These are phyloP conservation scores for Juglanconis oblonga DNA, from an alignment of 2,329 filamentous ascomycete species.

Conservation along the genomic window DNA sequence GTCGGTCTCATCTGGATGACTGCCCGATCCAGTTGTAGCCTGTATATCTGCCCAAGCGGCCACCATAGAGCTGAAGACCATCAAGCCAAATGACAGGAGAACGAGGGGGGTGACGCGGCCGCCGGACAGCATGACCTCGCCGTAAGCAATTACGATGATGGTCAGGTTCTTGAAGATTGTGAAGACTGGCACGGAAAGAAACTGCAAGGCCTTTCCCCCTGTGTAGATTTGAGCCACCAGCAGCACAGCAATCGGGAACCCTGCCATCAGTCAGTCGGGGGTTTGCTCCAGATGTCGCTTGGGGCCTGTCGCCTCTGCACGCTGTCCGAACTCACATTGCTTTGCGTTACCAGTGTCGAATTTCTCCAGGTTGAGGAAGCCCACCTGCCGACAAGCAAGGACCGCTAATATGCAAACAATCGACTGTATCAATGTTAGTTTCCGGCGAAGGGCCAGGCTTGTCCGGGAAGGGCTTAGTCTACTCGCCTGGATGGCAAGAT, in stretches of 20 bases:
- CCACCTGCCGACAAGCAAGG: conserved; percentile 73
- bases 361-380: conserved; percentile 74
- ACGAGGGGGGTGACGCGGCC: conserved; percentile 84
- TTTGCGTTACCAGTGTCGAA: conserved; percentile 88
- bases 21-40: conserved; percentile 65
- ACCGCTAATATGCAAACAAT: conserved; percentile 87
- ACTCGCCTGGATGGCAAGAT: conserved; percentile 85
- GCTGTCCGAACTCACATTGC: conserved; percentile 65
- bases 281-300: not conserved
- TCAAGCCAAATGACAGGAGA: conserved; percentile 90
- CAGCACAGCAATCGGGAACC: conserved; percentile 94
- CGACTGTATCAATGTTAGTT: conserved; percentile 53
- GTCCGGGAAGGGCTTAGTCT: not conserved
- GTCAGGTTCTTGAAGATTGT: conserved; percentile 99
- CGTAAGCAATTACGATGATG: conserved; percentile 97
- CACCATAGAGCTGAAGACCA: conserved; percentile 92
- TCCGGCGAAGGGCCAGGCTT: too few relatives aligned
- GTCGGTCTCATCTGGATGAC: conserved; percentile 39
- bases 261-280: conserved; percentile 40
- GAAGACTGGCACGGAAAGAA: conserved; percentile 95
- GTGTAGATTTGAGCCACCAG: conserved; percentile 99
- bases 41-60: conserved; percentile 98
- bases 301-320: too few relatives aligned
- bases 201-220: conserved; percentile 91
- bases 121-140: conserved; percentile 97